Conservation (phyloP, 2,329 filamentous ascomycete species). For the Aureobasidium sp. region DNA sequence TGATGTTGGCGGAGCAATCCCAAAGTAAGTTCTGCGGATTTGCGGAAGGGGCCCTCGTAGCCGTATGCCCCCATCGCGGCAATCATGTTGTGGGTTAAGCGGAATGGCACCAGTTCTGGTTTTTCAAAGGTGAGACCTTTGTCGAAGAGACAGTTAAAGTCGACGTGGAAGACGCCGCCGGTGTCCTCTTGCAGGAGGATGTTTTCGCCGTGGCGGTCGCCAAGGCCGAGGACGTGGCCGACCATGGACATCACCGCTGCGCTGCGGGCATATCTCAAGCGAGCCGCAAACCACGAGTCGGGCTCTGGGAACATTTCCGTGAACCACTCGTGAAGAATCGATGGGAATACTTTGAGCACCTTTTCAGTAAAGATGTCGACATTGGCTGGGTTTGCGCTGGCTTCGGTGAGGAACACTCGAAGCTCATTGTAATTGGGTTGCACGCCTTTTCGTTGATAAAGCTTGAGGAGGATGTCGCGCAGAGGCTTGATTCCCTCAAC, state of each 20-base stretch:
- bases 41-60: conserved; percentile 84
- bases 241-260: conserved; percentile 99
- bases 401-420: conserved; percentile 53
- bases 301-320: conserved; percentile 91
- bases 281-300: conserved; percentile 81
- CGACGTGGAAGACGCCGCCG: conserved; percentile 91
- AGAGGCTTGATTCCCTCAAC: conserved; percentile 92
- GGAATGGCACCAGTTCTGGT: conserved; percentile 90
- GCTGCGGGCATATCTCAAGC: conserved; percentile 83
- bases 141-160: conserved; percentile 99
- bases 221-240: conserved; percentile 84
- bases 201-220: conserved; percentile 95
- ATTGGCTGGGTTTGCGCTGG: conserved; percentile 56
- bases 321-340: conserved; percentile 90
- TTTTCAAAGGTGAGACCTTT: conserved; percentile 94
- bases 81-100: conserved; percentile 96
- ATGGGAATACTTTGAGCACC: conserved; percentile 61
- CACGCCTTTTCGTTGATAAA: conserved; percentile 71
- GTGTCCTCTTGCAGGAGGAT: conserved; percentile 90
- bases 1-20: conserved; percentile 80
- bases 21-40: conserved; percentile 83
- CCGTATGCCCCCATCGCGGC: conserved; percentile 94
- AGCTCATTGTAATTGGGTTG: conserved; percentile 61
- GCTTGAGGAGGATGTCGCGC: conserved; percentile 76
- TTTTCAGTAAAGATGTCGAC: conserved; percentile 63